These are phyloP conservation scores for Fusarium sp. DNA, from an alignment of 2,329 filamentous ascomycete species.

Conservation along the genomic window DNA sequence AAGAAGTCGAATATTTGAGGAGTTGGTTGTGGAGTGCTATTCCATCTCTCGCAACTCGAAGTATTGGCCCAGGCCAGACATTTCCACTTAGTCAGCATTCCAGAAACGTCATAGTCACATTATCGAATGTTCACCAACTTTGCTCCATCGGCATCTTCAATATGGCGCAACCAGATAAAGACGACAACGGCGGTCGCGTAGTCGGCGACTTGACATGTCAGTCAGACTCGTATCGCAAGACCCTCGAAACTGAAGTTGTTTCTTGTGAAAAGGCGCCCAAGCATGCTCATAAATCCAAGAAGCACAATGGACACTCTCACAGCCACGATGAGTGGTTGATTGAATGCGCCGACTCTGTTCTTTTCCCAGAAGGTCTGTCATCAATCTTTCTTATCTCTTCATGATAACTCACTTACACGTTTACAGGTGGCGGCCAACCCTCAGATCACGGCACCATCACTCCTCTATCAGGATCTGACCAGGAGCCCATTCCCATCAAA, in stretches of 20 bases:
- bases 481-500: constrained; percentile 36
- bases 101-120: constrained; percentile 15
- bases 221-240: constrained; percentile 42
- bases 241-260: constrained; percentile 42
- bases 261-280: constrained; percentile 44
- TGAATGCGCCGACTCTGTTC: constrained; percentile 47
- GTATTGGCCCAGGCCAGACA: neutral
- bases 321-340: constrained; percentile 45
- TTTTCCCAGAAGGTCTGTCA: constrained; percentile 47
- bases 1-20: too few relatives aligned
- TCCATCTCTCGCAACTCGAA: neutral
- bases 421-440: constrained; percentile 48
- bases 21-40: too few relatives aligned
- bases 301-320: constrained; percentile 36
- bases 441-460: constrained; percentile 46
- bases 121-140: neutral
- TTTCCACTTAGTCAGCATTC: constrained; percentile 31
- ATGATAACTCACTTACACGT: neutral
- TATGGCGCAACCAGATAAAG: constrained; percentile 15
- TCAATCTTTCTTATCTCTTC: rapidly evolving
- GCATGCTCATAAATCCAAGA: constrained; percentile 33
- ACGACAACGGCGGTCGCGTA: constrained; percentile 4
- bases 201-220: constrained; percentile 48
- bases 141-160: constrained; percentile 1
- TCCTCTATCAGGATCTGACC: constrained; percentile 10